Evolutionary conservation across 805 yeast genomes (phyloP).

Genomic region (Candida cerambycidarum): DNA sequence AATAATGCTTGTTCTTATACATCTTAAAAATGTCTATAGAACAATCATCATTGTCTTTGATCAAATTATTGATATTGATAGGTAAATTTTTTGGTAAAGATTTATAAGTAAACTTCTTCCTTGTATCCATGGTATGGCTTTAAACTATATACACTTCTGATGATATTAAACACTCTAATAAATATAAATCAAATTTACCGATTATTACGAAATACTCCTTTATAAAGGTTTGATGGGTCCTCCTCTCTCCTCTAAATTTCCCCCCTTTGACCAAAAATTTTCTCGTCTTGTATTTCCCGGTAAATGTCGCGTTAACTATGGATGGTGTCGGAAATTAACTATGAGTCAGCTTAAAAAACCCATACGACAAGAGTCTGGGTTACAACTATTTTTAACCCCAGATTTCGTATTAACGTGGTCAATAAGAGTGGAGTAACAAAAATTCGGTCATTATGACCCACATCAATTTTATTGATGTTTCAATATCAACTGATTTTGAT

Average conservation of each 20-base stretch:
- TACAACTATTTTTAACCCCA: not conserved
- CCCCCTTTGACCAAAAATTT: constrained; percentile 6
- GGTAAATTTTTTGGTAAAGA: constrained; percentile 13
- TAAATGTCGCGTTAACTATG: constrained; percentile 4
- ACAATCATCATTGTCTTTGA: constrained; percentile 35
- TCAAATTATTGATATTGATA: constrained; percentile 19
- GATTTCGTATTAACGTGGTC: no score
- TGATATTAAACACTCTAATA: not conserved
- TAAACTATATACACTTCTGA: not conserved
- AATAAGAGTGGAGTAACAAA: no score
- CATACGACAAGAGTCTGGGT: not conserved
- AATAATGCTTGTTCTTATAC: constrained; percentile 41
- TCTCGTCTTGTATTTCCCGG: constrained; percentile 4
- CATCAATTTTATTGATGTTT: no score
- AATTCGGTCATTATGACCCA: no score
- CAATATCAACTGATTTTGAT: no score
- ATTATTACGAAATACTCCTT: not conserved
- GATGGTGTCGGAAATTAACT: not conserved
- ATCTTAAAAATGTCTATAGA: constrained; percentile 39
- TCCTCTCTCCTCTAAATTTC: constrained; percentile 1
- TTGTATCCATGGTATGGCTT: constrained; percentile 5
- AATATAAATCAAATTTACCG: not conserved
- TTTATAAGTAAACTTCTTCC: constrained; percentile 16
- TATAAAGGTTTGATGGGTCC: not conserved
- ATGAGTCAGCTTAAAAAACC: not conserved